Base-by-base conservation (phyloP, 441 rosid genomes). In the Populus hybrid region DNA sequence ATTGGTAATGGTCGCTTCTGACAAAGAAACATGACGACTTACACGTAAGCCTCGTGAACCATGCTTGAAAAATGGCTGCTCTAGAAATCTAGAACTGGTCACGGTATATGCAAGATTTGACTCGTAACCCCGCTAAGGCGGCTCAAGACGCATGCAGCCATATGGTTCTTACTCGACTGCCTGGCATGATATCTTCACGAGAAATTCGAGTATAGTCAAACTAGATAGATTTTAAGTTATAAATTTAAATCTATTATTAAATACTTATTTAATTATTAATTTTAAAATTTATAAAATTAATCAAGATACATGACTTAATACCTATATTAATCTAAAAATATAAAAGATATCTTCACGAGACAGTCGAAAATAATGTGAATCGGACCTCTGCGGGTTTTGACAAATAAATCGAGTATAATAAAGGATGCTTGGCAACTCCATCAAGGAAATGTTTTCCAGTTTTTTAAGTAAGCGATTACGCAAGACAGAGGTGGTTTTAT, bases 81-180 rank as follows among this genome's bases (percentile, higher is more conserved):
- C 23, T 21, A n/a, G 63, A 63, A 74, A 26, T 36, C 28, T 42
- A 23, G 64, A 81, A 74, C 0, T 16, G 18, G 23, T 7, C 23
- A 10, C 2, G 21, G 67, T 16, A 26, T 21, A 2, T 26, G 24
- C 38, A 54, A 73, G 8, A 50, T 46, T 73, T 70, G 82, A 80
- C 80, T 36, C 57, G 18, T 42, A 35, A n/a, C 65, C 76, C 32
- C 40, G 64, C 76, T 34, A 10, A 8, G 80, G 78, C 78, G 76
- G 80, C 80, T 79, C 67, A 54, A 26, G 28, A 11, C 36, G 34
- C 54, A 42, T 36, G 3, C 9, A 32, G 42, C 70, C 80, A 61
- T 1, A 8, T 14, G 75, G 32, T 18, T 16, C 34, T 50, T 46
- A 28, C 75, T 28, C 12, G 8, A 20, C 46, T 1, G 4, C 71